A percentile compares a stretch with the other conserved stretches of the same genome.
These are phyloP conservation scores for Trichoderma orchidacearum DNA, from an alignment of 495 filamentous ascomycete genomes.

Conservation along the genomic window DNA sequence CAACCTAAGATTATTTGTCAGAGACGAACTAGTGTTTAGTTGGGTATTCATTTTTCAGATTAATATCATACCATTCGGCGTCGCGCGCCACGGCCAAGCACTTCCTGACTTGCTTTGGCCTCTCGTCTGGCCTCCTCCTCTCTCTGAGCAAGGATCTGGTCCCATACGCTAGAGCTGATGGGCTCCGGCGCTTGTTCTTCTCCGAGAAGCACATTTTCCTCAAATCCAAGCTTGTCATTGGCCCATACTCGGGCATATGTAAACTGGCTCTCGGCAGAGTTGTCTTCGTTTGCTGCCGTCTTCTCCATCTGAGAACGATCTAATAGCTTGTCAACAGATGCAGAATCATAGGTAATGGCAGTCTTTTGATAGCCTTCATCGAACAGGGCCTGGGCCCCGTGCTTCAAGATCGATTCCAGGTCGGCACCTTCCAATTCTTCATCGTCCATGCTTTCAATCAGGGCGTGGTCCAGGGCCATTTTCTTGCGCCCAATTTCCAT, in stretches of 20 bases:
- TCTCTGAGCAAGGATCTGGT: conserved; percentile 70
- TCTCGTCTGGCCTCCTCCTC: conserved; percentile 63
- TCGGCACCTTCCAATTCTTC: conserved; percentile 63
- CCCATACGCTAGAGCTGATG: conserved; percentile 61
- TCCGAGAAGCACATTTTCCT: conserved; percentile 27
- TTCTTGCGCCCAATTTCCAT: conserved; percentile 94
- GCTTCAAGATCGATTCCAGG: conserved; percentile 75
- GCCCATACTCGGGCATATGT: conserved; percentile 88
- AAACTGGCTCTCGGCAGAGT: conserved; percentile 63
- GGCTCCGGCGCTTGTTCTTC: conserved; percentile 44
- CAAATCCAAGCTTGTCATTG: conserved; percentile 46
- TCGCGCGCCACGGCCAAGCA: conserved; percentile 72
- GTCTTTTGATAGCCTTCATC: conserved; percentile 54
- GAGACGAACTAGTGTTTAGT: not conserved
- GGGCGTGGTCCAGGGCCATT: conserved; percentile 80
- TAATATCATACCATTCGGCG: conserved; percentile 37
- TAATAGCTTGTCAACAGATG: conserved; percentile 73
- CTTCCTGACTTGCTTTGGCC: conserved; percentile 45
- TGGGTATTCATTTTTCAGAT: too few relatives aligned
- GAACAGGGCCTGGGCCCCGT: conserved; percentile 80
- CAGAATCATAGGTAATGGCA: conserved; percentile 60
- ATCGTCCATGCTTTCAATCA: conserved; percentile 79
- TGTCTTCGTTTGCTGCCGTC: conserved; percentile 38
- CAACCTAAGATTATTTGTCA: conserved; percentile 7
- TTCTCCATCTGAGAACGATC: conserved; percentile 75